A percentile compares a stretch with the other conserved stretches of the same genome.
Evolutionary conservation across 805 yeast species (phyloP).

Genomic region (Saccharomycopsis guyanensis): DNA sequence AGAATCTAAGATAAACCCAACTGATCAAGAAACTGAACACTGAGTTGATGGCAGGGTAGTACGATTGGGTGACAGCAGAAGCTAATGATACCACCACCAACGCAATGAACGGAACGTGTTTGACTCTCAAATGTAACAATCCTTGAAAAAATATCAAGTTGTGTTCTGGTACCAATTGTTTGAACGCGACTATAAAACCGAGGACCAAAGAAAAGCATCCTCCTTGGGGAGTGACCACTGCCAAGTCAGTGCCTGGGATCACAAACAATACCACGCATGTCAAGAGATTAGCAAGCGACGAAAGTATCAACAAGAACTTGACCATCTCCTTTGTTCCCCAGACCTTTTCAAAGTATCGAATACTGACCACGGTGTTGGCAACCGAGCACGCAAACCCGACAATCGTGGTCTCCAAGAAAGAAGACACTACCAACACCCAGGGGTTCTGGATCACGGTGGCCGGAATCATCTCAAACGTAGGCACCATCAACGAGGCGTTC

Average conservation of each 20-base stretch:
- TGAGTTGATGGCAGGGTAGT: conserved; percentile 18
- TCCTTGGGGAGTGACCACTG: conserved; percentile 32
- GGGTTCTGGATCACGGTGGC: conserved; percentile 46
- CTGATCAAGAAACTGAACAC: conserved; percentile 50
- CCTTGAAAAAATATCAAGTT: conserved; percentile 43
- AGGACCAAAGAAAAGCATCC: conserved; percentile 49
- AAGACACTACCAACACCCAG: conserved; percentile 55
- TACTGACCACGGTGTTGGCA: conserved; percentile 46
- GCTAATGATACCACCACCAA: conserved; percentile 26
- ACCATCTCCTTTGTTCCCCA: conserved; percentile 54
- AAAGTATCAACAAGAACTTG: conserved; percentile 39
- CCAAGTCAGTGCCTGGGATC: conserved; percentile 26
- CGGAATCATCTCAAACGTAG: conserved; percentile 60
- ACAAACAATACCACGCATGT: conserved; percentile 29
- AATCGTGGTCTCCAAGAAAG: conserved; percentile 53
- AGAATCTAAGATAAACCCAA: conserved; percentile 75
- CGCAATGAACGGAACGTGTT: conserved; percentile 51
- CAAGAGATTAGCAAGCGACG: conserved; percentile 47
- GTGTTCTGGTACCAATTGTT: conserved; percentile 60
- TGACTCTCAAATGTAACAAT: conserved; percentile 43
- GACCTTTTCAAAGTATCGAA: conserved; percentile 54
- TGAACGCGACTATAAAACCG: conserved; percentile 56
- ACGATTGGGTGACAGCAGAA: conserved; percentile 23
- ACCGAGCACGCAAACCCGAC: conserved; percentile 41
- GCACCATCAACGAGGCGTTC: conserved; percentile 42